Conservation (phyloP, 208 protist species). For the Leishmania lainsoni region DNA sequence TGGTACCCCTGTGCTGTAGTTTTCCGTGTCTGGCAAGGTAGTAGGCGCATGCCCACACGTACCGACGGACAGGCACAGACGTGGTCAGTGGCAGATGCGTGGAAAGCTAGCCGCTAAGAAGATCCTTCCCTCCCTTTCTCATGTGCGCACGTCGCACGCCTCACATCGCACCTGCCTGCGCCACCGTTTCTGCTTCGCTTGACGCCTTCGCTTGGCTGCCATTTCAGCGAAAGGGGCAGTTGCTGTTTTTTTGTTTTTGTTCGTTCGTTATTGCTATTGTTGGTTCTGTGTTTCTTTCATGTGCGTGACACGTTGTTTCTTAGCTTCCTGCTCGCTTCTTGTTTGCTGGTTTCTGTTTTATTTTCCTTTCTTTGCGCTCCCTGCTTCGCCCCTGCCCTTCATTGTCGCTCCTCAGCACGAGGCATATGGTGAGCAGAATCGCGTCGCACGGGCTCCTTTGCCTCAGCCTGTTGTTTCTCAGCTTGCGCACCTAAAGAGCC, state of each 20-base stretch:
- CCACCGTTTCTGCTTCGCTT: no score
- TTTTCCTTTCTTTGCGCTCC: neutral
- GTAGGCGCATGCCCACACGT: neutral
- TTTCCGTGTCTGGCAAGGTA: neutral
- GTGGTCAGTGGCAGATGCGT: neutral
- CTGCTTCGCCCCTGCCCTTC: neutral
- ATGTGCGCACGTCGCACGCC: neutral
- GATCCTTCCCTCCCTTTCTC: neutral
- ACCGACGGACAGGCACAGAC: no score
- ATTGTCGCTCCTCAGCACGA: neutral
- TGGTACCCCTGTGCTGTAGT: neutral
- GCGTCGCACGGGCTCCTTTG: neutral
- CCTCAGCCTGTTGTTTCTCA: constrained; percentile 4
- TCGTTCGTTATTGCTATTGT: constrained; percentile 1
- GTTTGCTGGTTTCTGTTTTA: neutral
- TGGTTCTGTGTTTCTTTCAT: constrained; percentile 5
- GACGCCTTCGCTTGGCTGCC: neutral
- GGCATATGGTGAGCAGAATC: neutral
- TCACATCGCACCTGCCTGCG: neutral
- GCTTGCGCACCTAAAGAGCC: neutral
- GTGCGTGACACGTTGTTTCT: neutral
- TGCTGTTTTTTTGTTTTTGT: constrained; percentile 3
- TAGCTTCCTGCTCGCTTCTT: constrained; percentile 6
- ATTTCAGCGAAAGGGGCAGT: neutral
- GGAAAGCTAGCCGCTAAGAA: constrained; percentile 6